A percentile compares a stretch with the other conserved stretches of the same genome.
Evolutionary conservation across 352 stramenopile genomes (phyloP).

Genomic region (Sclerospora graminicola): DNA sequence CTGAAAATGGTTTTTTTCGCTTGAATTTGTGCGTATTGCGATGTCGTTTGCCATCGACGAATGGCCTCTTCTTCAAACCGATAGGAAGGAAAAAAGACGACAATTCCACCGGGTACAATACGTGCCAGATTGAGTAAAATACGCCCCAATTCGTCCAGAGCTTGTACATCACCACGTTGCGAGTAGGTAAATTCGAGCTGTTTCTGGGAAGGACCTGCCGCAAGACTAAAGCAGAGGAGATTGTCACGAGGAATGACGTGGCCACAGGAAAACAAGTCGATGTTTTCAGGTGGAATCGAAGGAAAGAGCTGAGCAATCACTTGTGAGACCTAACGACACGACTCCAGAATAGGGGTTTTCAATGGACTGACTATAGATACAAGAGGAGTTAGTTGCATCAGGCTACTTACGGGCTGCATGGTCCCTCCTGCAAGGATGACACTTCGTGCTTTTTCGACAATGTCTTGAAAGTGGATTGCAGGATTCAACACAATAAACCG

Average conservation of each 20-base stretch:
- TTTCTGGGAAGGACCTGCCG: constrained; percentile 71
- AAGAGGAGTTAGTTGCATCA: no score
- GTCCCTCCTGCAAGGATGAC: constrained; percentile 97
- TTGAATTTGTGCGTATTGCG: constrained; percentile 74
- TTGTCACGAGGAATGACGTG: constrained; percentile 95
- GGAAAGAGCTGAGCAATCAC: constrained; percentile 93
- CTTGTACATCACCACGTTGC: constrained; percentile 48
- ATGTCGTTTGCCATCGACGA: constrained; percentile 75
- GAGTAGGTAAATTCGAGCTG: constrained; percentile 93
- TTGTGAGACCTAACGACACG: constrained; percentile 63
- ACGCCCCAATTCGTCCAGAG: constrained; percentile 91
- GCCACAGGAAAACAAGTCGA: constrained; percentile 97
- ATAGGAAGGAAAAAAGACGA: constrained; percentile 98
- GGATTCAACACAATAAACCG: constrained; percentile 96
- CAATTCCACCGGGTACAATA: constrained; percentile 89
- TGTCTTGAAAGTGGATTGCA: constrained; percentile 88
- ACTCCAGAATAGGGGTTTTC: background rate
- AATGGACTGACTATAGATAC: no score
- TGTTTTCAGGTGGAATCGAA: constrained; percentile 36
- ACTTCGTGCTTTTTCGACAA: constrained; percentile 90
- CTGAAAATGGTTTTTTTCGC: constrained; percentile 88
- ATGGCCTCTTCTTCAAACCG: constrained; percentile 89
- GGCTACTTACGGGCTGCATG: constrained; percentile 87
- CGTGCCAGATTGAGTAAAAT: constrained; percentile 88
- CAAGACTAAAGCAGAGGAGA: constrained; percentile 72